Conservation (phyloP, 2,329 filamentous ascomycete genomes). For the Xylaria sp. region DNA sequence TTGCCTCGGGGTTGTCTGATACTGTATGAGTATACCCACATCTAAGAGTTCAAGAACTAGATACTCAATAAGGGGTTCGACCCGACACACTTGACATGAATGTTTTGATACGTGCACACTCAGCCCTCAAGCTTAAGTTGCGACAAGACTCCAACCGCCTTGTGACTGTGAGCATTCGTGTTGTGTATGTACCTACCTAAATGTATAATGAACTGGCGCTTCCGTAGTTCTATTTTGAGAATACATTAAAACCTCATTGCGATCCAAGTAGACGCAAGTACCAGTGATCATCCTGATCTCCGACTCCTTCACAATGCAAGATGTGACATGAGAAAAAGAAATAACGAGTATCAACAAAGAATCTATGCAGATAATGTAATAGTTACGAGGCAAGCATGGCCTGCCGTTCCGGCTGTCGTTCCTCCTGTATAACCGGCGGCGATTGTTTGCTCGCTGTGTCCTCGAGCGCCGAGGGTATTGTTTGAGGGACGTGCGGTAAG, state of each 20-base stretch:
- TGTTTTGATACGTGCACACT: neutral
- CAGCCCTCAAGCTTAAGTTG: neutral
- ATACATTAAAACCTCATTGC: neutral
- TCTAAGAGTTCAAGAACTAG: no score
- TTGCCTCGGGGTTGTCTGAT: neutral
- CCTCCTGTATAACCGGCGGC: conserved; percentile 12
- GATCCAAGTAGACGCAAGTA: conserved; percentile 2
- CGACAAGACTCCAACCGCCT: neutral
- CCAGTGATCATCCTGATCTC: neutral
- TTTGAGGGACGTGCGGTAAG: conserved; percentile 31
- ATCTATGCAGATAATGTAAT: neutral
- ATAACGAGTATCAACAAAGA: neutral
- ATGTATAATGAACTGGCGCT: conserved; percentile 1
- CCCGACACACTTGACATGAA: no score
- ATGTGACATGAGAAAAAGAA: neutral
- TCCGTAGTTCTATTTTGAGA: conserved; percentile 10
- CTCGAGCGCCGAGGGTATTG: conserved; percentile 31
- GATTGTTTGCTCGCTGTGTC: conserved; percentile 14
- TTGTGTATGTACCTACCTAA: neutral
- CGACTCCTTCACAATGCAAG: conserved; percentile 4
- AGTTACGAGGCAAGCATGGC: conserved; percentile 37
- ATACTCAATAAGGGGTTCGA: no score
- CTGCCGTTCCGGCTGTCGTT: conserved; percentile 33
- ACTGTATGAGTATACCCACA: conserved; percentile 7
- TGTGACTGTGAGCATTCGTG: neutral